Conservation (phyloP, 2,329 filamentous ascomycete species). For the Penicillium sp. region DNA sequence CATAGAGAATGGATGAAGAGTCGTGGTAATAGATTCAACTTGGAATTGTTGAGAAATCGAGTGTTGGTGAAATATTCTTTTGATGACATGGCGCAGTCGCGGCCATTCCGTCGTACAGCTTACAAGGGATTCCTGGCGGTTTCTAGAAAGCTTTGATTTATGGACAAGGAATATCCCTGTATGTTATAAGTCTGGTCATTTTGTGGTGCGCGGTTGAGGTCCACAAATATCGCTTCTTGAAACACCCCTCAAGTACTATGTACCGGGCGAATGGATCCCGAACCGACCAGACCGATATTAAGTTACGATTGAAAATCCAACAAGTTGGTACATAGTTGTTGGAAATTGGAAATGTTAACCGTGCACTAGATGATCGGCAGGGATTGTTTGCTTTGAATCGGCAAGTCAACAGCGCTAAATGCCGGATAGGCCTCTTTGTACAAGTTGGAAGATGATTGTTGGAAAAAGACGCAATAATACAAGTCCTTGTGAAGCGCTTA, state of each 20-base stretch:
- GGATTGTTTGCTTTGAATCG: neutral
- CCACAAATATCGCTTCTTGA: conserved; percentile 5
- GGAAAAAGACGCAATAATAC: neutral
- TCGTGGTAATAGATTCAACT: neutral
- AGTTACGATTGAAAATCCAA: neutral
- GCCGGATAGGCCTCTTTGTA: neutral
- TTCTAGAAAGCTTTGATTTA: neutral
- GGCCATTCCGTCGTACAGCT: neutral
- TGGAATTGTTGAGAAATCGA: neutral
- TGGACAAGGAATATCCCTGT: neutral
- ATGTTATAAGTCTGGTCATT: neutral
- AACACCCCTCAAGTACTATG: neutral
- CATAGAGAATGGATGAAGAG: neutral
- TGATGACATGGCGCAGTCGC: neutral
- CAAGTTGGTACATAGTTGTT: neutral
- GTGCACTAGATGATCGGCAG: neutral
- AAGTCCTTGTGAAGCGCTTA: neutral
- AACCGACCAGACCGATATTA: neutral
- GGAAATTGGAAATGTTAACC: neutral
- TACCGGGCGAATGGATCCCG: neutral
- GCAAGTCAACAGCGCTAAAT: conserved; percentile 7
- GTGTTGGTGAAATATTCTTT: neutral
- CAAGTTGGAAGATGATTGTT: neutral
- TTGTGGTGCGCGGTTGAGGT: neutral
- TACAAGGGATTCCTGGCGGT: neutral